Percentiles rank a stretch among this genome's conserved stretches.
phyloP scores from a whole-genome alignment of 768 basidiomycete species.

The Mycena crocata region DNA sequence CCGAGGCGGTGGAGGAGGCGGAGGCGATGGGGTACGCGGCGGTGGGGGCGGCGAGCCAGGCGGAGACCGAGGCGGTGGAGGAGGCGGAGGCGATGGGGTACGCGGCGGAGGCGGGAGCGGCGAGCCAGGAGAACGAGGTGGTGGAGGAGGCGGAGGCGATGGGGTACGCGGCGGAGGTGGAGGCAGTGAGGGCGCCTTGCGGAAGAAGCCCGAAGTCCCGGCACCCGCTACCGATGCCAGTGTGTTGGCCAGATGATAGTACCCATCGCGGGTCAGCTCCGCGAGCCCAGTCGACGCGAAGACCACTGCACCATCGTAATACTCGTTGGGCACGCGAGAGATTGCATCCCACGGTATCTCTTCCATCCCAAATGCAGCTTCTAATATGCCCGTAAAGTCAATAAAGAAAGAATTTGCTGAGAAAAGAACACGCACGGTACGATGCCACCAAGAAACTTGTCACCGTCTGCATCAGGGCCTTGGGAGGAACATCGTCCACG shows the following conservation, averaged over 20 bases:
- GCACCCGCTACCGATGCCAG: neutral
- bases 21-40: neutral
- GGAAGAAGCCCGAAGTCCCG: neutral
- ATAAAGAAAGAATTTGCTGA: neutral
- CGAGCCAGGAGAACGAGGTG: too few species aligned
- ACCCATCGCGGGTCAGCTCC: neutral
- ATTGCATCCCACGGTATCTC: neutral
- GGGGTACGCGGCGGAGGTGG: neutral
- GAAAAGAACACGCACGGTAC: neutral
- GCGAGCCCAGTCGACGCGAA: neutral
- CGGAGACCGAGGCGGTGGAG: neutral
- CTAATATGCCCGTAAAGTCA: neutral
- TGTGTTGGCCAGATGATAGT: neutral
- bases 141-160: too few species aligned
- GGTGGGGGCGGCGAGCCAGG: neutral
- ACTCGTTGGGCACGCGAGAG: neutral
- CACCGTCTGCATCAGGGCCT: neutral
- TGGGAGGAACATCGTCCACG: neutral
- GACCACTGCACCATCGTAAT: neutral
- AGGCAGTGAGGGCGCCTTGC: neutral
- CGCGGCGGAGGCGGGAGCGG: neutral
- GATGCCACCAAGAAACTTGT: neutral
- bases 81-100: too few species aligned
- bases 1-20: neutral
- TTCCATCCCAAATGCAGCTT: neutral